Evolutionary conservation across 164 flowering plant genomes (phyloP).

Genomic region (Malania oleifera): DNA sequence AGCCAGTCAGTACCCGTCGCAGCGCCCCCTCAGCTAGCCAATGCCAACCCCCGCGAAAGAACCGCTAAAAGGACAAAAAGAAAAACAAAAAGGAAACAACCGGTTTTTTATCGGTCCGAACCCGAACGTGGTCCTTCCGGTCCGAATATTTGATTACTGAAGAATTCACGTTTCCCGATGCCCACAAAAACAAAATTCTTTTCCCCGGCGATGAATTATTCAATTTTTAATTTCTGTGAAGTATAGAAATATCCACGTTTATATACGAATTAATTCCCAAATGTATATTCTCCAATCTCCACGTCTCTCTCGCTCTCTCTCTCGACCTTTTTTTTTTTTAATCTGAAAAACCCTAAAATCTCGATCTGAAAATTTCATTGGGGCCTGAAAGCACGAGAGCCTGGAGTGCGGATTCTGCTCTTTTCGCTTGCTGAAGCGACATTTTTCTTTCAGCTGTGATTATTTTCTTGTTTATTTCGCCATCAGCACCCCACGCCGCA

Average conservation of each 20-base stretch:
- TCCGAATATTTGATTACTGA: not conserved
- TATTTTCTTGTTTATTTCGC: not conserved
- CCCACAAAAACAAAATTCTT: not conserved
- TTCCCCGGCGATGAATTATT: not conserved
- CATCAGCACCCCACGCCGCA: not conserved
- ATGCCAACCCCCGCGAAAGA: too few species aligned
- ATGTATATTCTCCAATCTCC: too few species aligned
- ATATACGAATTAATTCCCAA: too few species aligned
- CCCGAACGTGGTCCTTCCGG: not conserved
- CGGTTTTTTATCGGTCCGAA: not conserved
- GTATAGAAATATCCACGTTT: too few species aligned
- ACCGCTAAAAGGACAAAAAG: too few species aligned
- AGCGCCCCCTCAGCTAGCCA: too few species aligned
- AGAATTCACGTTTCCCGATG: not conserved
- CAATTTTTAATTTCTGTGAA: not conserved
- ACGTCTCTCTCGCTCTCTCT: not conserved
- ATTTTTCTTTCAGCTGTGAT: constrained; percentile 4
- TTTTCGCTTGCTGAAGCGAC: constrained; percentile 17
- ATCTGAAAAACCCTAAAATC: constrained; percentile 5
- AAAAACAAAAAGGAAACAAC: too few species aligned
- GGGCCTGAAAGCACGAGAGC: not conserved
- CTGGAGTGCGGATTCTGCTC: not conserved
- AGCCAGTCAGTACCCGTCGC: too few species aligned
- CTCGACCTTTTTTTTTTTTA: constrained; percentile 3
- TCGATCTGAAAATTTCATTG: constrained; percentile 10